These are phyloP conservation scores for Cryptococcus sp. DNA, from an alignment of 1,284 basidiomycete genomes.

Conservation along the genomic window DNA sequence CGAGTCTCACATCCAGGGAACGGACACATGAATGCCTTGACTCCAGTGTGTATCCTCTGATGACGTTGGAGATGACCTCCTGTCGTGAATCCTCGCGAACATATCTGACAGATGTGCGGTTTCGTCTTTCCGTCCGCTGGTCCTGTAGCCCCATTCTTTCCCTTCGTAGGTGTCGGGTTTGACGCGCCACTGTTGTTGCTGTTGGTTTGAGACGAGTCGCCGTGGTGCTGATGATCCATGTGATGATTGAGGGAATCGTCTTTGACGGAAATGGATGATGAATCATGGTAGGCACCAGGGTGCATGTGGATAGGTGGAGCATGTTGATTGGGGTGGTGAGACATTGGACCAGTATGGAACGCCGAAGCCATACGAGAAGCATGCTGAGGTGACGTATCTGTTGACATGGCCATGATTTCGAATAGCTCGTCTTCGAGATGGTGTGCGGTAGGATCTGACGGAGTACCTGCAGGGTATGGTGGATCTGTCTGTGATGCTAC, in stretches of 20 bases:
- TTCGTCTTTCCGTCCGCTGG: constrained; percentile 45
- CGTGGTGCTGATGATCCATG: constrained; percentile 11
- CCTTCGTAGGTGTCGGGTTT: constrained; percentile 19
- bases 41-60: constrained; percentile 46
- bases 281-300: constrained; percentile 3
- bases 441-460: no score
- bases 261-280: constrained; percentile 7
- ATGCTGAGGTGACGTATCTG: constrained; percentile 16
- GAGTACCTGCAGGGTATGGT: no score
- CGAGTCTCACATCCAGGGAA: constrained; percentile 45
- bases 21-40: constrained; percentile 47
- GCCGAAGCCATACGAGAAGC: constrained; percentile 8
- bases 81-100: constrained; percentile 41
- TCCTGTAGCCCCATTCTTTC: constrained; percentile 44
- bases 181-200: constrained; percentile 4
- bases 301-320: constrained; percentile 5
- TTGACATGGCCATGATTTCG: constrained; percentile 9
- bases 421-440: no score
- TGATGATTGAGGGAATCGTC: background rate
- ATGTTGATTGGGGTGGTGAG: constrained; percentile 2
- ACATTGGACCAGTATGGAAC: constrained; percentile 3
- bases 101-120: constrained; percentile 44
- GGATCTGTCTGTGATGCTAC: no score
- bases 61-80: constrained; percentile 45
- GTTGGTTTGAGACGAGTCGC: constrained; percentile 5